Base-by-base conservation (phyloP, 2,329 filamentous ascomycete genomes). In the Rhexocercosporidium sp. region DNA sequence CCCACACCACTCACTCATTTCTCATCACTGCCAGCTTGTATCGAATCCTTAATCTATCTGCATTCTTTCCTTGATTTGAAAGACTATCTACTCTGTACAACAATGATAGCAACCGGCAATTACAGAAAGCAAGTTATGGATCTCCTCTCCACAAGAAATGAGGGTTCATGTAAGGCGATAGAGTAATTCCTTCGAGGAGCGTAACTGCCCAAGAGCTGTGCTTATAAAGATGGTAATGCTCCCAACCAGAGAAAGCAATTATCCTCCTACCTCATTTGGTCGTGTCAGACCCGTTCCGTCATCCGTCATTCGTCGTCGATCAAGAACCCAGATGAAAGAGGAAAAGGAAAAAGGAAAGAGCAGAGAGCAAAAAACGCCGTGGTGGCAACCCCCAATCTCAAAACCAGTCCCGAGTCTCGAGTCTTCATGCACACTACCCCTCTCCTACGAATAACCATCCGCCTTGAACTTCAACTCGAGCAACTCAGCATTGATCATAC, bases 401-500 rank as follows among this genome's bases (percentile, higher is more conserved):
- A 53, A 39, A 3, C 18, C 18, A n/a, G 9, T 18, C 16, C 57
- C 7, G 22, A 20, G 14, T 20, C 27, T 37, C 14, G 22, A 31
- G 31, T 22, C n/a, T 31, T 46, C n/a, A n/a, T 53, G 39, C 7
- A 29, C 18, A 37, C n/a, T 31, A 6, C 34, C 11, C 31, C 18
- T 7, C 5, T 25, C n/a, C 31, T 25, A 57, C 6, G 20, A 25
- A 27, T 39, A 57, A 22, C 69, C 73, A 71, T 74, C 76, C 29
- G 68, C 62, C 51, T 29, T 69, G 63, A 77, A 78, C 69, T 78
- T 78, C 64, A 56, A 59, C 69, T 76, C 66, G 44, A 78, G 76
- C 27, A 76, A 59, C 53, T 74, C 71, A 39, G 71, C 70, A 12
- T 51, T 62, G 3, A 78, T 62, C 74, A 77, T 76, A 29, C 76